These are phyloP conservation scores for Taxillus chinensis DNA, from an alignment of 164 flowering plant genomes.

Conservation along the genomic window DNA sequence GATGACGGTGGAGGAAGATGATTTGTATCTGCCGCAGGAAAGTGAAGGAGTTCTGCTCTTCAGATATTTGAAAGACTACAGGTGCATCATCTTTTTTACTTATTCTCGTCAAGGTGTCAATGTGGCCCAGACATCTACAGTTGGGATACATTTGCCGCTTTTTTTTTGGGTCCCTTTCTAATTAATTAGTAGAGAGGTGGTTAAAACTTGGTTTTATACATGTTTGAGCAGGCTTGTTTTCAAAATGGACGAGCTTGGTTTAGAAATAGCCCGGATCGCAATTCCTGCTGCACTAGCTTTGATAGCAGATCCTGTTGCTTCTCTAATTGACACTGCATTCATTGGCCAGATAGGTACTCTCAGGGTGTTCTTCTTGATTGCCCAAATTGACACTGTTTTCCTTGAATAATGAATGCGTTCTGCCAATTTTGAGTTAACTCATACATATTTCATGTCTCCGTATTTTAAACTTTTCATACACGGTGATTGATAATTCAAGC, in stretches of 20 bases:
- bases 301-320: conserved; percentile 83
- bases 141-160: not conserved
- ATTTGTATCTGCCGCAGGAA: conserved; percentile 2
- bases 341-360: conserved; percentile 66
- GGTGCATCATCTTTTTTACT: conserved; percentile 18
- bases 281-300: conserved; percentile 81
- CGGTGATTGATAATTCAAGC: too few relatives aligned
- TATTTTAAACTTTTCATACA: too few relatives aligned
- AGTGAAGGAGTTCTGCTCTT: conserved; percentile 18
- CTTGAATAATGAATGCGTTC: not conserved
- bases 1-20: conserved; percentile 21
- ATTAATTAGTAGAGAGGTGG: not conserved
- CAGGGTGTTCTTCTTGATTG: not conserved
- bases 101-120: not conserved
- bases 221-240: conserved; percentile 32
- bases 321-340: conserved; percentile 80
- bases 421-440: too few relatives aligned
- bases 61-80: conserved; percentile 35
- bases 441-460: too few relatives aligned
- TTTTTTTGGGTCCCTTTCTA: not conserved
- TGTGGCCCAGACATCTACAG: not conserved
- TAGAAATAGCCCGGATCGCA: conserved; percentile 62
- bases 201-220: not conserved
- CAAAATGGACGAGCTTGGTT: conserved; percentile 57
- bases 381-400: not conserved